phyloP scores from a whole-genome alignment of 306 rosid genomes.

The Lagenaria siceraria region DNA sequence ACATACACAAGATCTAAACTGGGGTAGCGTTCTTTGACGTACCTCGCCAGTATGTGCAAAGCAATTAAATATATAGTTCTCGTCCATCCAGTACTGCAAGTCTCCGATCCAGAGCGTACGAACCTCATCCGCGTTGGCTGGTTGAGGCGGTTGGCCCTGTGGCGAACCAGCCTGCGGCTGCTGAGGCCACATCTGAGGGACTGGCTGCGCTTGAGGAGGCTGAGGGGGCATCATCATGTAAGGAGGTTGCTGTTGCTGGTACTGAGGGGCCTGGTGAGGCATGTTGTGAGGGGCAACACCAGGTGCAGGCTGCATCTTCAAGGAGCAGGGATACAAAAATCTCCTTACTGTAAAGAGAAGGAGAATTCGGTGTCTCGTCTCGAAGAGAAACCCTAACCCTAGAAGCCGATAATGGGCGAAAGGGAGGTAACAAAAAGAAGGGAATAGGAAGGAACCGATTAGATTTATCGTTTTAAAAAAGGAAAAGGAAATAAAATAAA shows the following conservation, averaged over 20 bases:
- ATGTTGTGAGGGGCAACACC: constrained; percentile 45
- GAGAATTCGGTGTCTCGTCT: background rate
- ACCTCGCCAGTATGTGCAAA: constrained; percentile 50
- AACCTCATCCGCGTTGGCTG: constrained; percentile 42
- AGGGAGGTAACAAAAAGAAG: background rate
- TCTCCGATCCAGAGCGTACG: constrained; percentile 68
- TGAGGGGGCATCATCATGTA: constrained; percentile 82
- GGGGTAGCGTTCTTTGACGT: background rate
- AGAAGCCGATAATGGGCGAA: background rate
- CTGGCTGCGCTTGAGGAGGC: constrained; percentile 21
- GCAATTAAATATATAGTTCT: constrained; percentile 29
- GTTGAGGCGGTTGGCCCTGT: constrained; percentile 28
- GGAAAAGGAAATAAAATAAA: background rate
- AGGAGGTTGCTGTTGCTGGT: constrained; percentile 43
- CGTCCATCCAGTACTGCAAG: constrained; percentile 62
- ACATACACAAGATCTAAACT: background rate
- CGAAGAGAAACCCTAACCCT: constrained; percentile 51
- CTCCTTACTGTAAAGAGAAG: constrained; percentile 2
- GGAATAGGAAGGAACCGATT: background rate
- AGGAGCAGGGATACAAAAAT: background rate
- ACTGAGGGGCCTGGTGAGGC: constrained; percentile 61
- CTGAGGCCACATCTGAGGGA: constrained; percentile 46
- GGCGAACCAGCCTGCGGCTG: constrained; percentile 30
- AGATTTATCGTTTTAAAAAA: background rate
- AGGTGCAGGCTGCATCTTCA: constrained; percentile 74